Evolutionary conservation across 2,329 filamentous ascomycete genomes (phyloP).

Genomic region (Septoria linicola): DNA sequence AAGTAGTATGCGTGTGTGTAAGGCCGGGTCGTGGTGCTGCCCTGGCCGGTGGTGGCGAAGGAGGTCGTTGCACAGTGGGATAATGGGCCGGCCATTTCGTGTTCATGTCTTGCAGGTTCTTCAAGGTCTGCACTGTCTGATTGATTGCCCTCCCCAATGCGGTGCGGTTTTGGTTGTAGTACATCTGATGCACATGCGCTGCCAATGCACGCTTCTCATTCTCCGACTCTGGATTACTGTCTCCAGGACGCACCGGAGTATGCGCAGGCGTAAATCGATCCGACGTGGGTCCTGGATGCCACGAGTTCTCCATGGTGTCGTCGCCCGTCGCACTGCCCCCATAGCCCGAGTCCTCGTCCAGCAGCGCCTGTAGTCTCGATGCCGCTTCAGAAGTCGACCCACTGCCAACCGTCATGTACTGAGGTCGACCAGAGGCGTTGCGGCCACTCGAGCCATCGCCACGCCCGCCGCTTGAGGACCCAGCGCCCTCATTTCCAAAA

Average conservation of each 20-base stretch:
- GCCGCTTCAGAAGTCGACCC: slow-evolving; percentile 81
- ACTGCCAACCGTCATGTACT: slow-evolving; percentile 85
- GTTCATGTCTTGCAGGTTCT: slow-evolving; percentile 84
- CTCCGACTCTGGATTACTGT: slow-evolving; percentile 53
- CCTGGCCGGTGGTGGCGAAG: slow-evolving; percentile 43
- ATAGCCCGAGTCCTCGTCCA: slow-evolving; percentile 90
- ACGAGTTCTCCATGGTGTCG: slow-evolving; percentile 55
- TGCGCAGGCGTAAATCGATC: slow-evolving; percentile 59
- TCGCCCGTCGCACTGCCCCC: slow-evolving; percentile 71
- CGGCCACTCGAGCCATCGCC: slow-evolving; percentile 26
- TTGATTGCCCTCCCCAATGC: slow-evolving; percentile 85
- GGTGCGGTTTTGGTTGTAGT: slow-evolving; percentile 89
- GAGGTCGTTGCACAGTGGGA: slow-evolving; percentile 71
- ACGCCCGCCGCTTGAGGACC: slow-evolving; percentile 29
- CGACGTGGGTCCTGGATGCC: slow-evolving; percentile 57
- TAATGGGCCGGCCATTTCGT: slow-evolving; percentile 92
- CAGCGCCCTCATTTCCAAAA: slow-evolving; percentile 31
- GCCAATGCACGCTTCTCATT: slow-evolving; percentile 68
- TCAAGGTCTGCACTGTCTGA: slow-evolving; percentile 78
- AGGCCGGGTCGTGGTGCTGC: slow-evolving; percentile 61
- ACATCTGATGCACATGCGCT: slow-evolving; percentile 85
- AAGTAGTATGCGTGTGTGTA: slow-evolving; percentile 62
- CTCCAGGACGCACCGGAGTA: slow-evolving; percentile 52
- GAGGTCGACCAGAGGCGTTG: slow-evolving; percentile 47
- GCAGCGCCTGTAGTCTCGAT: slow-evolving; percentile 72